Evolutionary conservation across 108 stramenopile species (phyloP).

Genomic region (Discostella stelligeroides): DNA sequence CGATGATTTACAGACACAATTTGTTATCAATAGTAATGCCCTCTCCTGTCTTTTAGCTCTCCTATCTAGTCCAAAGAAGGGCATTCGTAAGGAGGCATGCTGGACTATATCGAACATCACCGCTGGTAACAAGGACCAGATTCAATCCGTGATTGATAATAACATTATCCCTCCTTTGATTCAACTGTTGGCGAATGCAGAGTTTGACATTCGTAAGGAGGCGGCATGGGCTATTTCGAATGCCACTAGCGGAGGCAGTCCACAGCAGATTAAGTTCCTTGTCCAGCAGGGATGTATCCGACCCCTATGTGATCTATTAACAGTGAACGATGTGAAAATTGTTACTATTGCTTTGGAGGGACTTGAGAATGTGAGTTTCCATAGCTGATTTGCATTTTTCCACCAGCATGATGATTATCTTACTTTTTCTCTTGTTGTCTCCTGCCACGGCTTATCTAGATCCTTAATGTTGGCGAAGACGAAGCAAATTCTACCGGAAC

Average conservation of each 20-base stretch:
- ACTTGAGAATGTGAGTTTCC: slow-evolving; percentile 84
- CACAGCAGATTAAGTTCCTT: slow-evolving; percentile 92
- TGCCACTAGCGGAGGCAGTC: slow-evolving; percentile 96
- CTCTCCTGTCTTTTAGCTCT: slow-evolving; percentile 93
- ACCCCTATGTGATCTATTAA: slow-evolving; percentile 91
- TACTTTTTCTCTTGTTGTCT: not conserved
- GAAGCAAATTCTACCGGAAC: slow-evolving; percentile 77
- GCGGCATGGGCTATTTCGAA: slow-evolving; percentile 99
- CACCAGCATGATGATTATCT: not conserved
- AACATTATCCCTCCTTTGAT: slow-evolving; percentile 96
- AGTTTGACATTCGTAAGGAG: slow-evolving; percentile 99
- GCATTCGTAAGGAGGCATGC: slow-evolving; percentile 98
- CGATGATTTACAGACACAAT: slow-evolving; percentile 84
- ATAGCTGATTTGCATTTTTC: slow-evolving; percentile 6
- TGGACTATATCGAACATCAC: slow-evolving; percentile 99
- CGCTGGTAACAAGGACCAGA: slow-evolving; percentile 98
- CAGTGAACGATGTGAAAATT: slow-evolving; percentile 94
- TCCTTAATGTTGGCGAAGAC: slow-evolving; percentile 94
- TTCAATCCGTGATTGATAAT: slow-evolving; percentile 95
- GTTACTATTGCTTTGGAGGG: slow-evolving; percentile 97
- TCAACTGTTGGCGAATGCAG: slow-evolving; percentile 89
- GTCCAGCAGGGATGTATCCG: slow-evolving; percentile 94
- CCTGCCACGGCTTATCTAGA: slow-evolving; percentile 32
- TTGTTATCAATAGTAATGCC: slow-evolving; percentile 95
- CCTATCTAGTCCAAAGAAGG: slow-evolving; percentile 93